A percentile compares a stretch with the other conserved stretches of the same genome.
Conservation (phyloP, 2,329 filamentous ascomycete genomes). For the Elsinoe necatrix region DNA sequence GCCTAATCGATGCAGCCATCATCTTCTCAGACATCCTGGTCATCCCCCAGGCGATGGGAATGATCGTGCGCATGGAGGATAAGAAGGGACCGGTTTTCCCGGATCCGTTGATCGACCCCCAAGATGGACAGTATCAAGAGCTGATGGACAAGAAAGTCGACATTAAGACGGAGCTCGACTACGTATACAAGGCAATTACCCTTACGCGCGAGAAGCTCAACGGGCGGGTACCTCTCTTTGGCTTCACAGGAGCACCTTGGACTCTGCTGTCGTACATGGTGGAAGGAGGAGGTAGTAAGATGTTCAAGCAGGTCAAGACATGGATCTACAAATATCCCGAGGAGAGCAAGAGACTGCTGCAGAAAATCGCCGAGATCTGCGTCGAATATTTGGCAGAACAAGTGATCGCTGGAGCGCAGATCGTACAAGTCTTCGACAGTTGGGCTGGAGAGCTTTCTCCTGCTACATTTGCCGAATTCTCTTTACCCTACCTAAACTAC, state of each 20-base stretch:
- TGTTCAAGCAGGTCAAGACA: constrained; percentile 89
- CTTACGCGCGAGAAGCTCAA: constrained; percentile 79
- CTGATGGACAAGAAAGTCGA: constrained; percentile 73
- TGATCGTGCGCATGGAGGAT: constrained; percentile 97
- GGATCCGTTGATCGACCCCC: constrained; percentile 66
- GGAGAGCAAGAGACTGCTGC: constrained; percentile 69
- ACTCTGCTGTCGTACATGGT: constrained; percentile 98
- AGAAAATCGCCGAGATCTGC: constrained; percentile 89
- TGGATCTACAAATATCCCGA: constrained; percentile 89
- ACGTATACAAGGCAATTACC: constrained; percentile 93
- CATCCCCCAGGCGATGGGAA: constrained; percentile 94
- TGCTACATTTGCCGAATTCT: constrained; percentile 71
- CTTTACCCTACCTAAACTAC: constrained; percentile 74
- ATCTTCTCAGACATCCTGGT: constrained; percentile 99
- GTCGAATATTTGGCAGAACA: constrained; percentile 91
- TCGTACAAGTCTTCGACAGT: constrained; percentile 95
- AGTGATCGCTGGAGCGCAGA: constrained; percentile 79
- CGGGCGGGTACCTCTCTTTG: constrained; percentile 84
- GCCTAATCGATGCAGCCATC: constrained; percentile 90
- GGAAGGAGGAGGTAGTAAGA: constrained; percentile 89
- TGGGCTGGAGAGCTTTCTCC: constrained; percentile 95
- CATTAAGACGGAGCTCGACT: constrained; percentile 74
- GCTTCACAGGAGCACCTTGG: constrained; percentile 96
- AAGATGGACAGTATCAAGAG: constrained; percentile 72
- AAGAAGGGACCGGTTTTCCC: constrained; percentile 96